Percentiles rank a stretch among this genome's conserved stretches.
Conservation (phyloP, 345 rosid genomes). For the Citrus glauca region DNA sequence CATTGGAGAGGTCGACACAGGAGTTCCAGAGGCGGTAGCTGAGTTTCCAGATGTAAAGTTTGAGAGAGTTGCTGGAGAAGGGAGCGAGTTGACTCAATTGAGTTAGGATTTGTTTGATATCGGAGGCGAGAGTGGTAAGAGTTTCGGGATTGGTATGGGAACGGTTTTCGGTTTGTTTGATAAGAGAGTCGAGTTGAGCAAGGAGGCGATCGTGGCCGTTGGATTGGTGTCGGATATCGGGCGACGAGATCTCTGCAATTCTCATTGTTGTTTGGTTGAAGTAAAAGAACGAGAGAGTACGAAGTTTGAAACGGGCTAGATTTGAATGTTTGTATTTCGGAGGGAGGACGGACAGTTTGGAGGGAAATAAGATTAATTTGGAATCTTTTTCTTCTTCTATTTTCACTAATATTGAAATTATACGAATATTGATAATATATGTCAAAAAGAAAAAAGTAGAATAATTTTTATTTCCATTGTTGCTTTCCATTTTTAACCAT, state of each 20-base stretch:
- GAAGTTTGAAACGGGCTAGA: constrained; percentile 5
- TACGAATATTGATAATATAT: no score
- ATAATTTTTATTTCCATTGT: no score
- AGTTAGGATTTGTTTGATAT: constrained; percentile 49
- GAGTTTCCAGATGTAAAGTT: constrained; percentile 82
- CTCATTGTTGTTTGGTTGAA: constrained; percentile 47
- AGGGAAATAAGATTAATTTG: neutral
- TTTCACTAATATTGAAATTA: neutral
- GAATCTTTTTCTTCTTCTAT: no score
- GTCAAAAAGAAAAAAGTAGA: no score
- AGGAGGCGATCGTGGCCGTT: constrained; percentile 34
- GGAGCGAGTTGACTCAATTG: constrained; percentile 58
- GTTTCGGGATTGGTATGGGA: constrained; percentile 30
- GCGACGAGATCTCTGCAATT: constrained; percentile 78
- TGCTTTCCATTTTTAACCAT: no score
- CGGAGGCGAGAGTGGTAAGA: constrained; percentile 29
- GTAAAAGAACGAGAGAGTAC: constrained; percentile 17
- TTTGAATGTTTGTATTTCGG: neutral
- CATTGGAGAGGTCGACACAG: constrained; percentile 81
- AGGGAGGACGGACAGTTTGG: neutral
- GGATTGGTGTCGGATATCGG: constrained; percentile 39
- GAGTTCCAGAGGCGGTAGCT: constrained; percentile 95
- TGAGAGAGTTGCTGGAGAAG: constrained; percentile 46
- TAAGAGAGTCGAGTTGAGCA: constrained; percentile 60
- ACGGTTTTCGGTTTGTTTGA: constrained; percentile 56